phyloP scores from a whole-genome alignment of 805 yeast species.

The Debaryomyces tyrocola region DNA sequence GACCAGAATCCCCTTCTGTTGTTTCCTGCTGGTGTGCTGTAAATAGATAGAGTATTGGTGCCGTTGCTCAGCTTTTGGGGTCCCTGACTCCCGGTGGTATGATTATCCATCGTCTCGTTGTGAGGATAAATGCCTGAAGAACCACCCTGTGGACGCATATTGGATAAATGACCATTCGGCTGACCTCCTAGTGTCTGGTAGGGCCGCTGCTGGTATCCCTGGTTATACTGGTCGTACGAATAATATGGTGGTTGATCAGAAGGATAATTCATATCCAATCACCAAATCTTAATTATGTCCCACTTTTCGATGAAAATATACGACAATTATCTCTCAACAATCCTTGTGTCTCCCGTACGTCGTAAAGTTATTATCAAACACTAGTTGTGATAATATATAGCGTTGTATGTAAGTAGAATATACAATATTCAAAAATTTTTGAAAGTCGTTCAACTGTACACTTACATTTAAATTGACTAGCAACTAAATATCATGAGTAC shows the following conservation, averaged over 20 bases:
- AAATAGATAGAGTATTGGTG: slow-evolving; percentile 7
- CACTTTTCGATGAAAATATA: no score
- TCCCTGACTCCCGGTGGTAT: neutral
- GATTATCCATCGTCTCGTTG: neutral
- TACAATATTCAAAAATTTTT: no score
- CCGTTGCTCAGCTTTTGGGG: neutral
- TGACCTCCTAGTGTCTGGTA: slow-evolving; percentile 80
- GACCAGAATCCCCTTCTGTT: slow-evolving; percentile 85
- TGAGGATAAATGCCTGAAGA: neutral
- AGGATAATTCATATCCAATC: neutral
- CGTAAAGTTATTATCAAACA: no score
- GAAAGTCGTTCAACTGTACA: neutral
- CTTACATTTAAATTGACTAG: neutral
- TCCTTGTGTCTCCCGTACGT: no score
- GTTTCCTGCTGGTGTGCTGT: slow-evolving; percentile 11
- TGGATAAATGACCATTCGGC: slow-evolving; percentile 22
- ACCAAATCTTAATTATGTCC: neutral
- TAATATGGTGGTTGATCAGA: neutral
- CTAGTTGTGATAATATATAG: no score
- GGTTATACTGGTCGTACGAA: slow-evolving; percentile 51
- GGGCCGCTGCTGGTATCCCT: slow-evolving; percentile 69
- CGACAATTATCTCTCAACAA: no score
- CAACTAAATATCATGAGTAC: neutral
- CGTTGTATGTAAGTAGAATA: no score
- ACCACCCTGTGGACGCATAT: neutral